phyloP scores from a whole-genome alignment of 164 flowering plant species.

The Vitis rupestris region DNA sequence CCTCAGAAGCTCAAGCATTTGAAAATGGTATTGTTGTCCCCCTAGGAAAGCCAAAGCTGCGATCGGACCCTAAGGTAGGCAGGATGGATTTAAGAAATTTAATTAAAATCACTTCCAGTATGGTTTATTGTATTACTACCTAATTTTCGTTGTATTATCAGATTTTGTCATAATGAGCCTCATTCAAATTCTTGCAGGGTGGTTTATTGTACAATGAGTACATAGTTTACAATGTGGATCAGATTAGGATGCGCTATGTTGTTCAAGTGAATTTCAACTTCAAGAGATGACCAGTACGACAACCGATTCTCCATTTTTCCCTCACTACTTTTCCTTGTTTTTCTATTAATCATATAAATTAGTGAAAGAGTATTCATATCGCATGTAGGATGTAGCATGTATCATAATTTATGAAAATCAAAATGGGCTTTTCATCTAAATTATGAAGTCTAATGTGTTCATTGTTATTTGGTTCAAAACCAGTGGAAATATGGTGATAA shows the following conservation, averaged over 20 bases:
- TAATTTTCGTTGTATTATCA: not conserved
- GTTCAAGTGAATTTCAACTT: constrained; percentile 78
- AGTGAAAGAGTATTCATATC: not conserved
- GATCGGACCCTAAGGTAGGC: constrained; percentile 42
- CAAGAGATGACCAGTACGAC: constrained; percentile 15
- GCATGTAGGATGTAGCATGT: too few species aligned
- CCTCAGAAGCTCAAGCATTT: constrained; percentile 45
- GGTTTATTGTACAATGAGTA: constrained; percentile 78
- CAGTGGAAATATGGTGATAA: too few species aligned
- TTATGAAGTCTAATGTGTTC: too few species aligned
- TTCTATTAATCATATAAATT: not conserved
- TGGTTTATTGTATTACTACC: not conserved
- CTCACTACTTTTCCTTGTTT: not conserved
- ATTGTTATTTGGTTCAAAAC: too few species aligned
- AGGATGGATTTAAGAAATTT: not conserved
- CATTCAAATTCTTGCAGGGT: constrained; percentile 45
- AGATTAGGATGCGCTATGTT: constrained; percentile 83
- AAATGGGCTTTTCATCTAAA: too few species aligned
- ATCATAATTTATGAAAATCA: too few species aligned
- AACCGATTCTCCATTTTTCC: not conserved
- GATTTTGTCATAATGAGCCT: not conserved
- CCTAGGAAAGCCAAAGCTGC: constrained; percentile 66
- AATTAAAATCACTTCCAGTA: not conserved
- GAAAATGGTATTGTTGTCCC: constrained; percentile 83
- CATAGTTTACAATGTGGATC: constrained; percentile 90